phyloP scores from a whole-genome alignment of 2,329 filamentous ascomycete species.

The Paraconiothyrium sp. region DNA sequence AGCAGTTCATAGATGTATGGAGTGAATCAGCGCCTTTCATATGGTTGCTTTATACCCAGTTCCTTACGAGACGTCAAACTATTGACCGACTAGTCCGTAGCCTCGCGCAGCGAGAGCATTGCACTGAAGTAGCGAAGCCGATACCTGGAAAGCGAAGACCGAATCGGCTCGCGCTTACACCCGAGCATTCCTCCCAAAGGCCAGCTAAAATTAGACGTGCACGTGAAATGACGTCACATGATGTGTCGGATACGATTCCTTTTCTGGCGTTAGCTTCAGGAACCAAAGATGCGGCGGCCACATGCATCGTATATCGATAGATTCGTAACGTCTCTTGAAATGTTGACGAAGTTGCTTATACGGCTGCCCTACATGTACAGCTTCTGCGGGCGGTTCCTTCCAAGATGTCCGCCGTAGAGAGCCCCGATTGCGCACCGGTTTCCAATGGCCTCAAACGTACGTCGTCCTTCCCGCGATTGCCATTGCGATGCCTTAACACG shows the following conservation, averaged over 20 bases:
- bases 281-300: conserved; percentile 6
- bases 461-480: conserved; percentile 18
- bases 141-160: not conserved
- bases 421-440: conserved; percentile 29
- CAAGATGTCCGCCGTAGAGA: conserved; percentile 41
- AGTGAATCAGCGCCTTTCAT: too few species aligned
- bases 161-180: not conserved
- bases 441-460: conserved; percentile 39
- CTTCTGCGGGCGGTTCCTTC: conserved; percentile 6
- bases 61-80: too few species aligned
- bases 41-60: too few species aligned
- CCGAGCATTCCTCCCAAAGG: not conserved
- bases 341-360: conserved; percentile 6
- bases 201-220: not conserved
- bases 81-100: too few species aligned
- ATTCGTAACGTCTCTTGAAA: conserved; percentile 12
- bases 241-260: conserved; percentile 16
- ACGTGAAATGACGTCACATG: conserved; percentile 20
- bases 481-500: not conserved
- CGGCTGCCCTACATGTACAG: conserved; percentile 15
- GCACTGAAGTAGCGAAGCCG: too few species aligned
- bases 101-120: too few species aligned
- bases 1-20: too few species aligned
- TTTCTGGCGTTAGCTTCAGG: conserved; percentile 11
- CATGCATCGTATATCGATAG: conserved; percentile 7